phyloP scores from a whole-genome alignment of 768 basidiomycete genomes.

The Pulveroboletus sp. region DNA sequence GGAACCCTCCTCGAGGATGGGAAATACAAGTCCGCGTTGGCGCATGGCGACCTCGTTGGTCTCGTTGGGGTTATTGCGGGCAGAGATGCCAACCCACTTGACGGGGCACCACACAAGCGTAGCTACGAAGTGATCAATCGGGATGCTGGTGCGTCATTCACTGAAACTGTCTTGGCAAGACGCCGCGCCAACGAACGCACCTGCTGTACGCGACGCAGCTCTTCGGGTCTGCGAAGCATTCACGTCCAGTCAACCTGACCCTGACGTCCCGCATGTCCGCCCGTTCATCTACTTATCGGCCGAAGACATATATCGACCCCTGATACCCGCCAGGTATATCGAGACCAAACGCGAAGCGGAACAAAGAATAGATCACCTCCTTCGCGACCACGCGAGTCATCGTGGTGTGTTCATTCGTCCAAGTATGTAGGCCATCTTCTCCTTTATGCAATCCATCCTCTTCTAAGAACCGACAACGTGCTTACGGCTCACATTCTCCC shows the following conservation, averaged over 20 bases:
- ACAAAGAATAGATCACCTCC: slow-evolving; percentile 52
- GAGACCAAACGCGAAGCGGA: slow-evolving; percentile 94
- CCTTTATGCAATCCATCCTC: slow-evolving; percentile 7
- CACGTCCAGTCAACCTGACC: slow-evolving; percentile 40
- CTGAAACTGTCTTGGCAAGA: slow-evolving; percentile 3
- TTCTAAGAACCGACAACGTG: slow-evolving; percentile 10
- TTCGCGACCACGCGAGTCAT: slow-evolving; percentile 40
- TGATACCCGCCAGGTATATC: slow-evolving; percentile 84
- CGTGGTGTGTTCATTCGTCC: slow-evolving; percentile 84
- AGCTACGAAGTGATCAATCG: slow-evolving; percentile 83
- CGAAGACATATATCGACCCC: slow-evolving; percentile 77
- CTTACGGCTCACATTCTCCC: slow-evolving; percentile 5
- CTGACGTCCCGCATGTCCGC: slow-evolving; percentile 32
- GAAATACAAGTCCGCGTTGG: slow-evolving; percentile 73
- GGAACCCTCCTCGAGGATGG: slow-evolving; percentile 83
- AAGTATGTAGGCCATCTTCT: slow-evolving; percentile 54
- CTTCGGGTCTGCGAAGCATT: slow-evolving; percentile 77
- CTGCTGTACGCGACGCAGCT: slow-evolving; percentile 38
- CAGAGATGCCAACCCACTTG: slow-evolving; percentile 55
- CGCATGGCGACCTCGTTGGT: slow-evolving; percentile 50
- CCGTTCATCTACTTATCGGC: slow-evolving; percentile 96
- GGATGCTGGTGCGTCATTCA: slow-evolving; percentile 68
- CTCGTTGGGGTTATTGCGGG: slow-evolving; percentile 46
- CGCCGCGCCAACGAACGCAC: slow-evolving; percentile 7
- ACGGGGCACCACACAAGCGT: slow-evolving; percentile 36